Percentiles rank a stretch among this genome's conserved stretches.
These are phyloP conservation scores for Auricularia cornea DNA, from an alignment of 768 basidiomycete species.

Conservation along the genomic window DNA sequence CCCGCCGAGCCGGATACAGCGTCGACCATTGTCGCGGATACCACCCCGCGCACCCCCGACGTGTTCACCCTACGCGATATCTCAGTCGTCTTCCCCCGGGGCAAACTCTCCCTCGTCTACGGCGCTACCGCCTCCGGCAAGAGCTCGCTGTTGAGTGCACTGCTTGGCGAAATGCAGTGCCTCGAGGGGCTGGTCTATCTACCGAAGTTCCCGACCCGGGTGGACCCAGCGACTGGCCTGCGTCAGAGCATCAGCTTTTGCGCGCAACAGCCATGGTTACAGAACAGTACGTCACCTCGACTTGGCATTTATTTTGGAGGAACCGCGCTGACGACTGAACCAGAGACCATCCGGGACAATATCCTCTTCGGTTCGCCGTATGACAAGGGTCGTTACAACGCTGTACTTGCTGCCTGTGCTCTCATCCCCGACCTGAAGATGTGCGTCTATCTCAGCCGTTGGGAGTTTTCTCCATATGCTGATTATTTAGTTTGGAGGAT, in stretches of 20 bases:
- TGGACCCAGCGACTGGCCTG: conserved; percentile 25
- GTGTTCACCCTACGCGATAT: conserved; percentile 50
- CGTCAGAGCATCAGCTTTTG: conserved; percentile 54
- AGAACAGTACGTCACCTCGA: conserved; percentile 30
- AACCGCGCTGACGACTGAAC: conserved; percentile 25
- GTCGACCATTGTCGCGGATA: neutral
- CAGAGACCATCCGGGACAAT: conserved; percentile 75
- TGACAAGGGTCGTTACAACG: conserved; percentile 54
- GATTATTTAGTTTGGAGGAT: conserved; percentile 46
- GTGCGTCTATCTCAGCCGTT: too few species aligned
- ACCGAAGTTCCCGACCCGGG: conserved; percentile 17
- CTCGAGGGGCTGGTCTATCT: neutral
- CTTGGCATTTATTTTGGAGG: neutral
- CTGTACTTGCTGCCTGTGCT: conserved; percentile 68
- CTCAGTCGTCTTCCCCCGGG: conserved; percentile 47
- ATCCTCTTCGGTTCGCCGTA: conserved; percentile 54
- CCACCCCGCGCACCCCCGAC: conserved; percentile 19
- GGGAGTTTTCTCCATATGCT: too few species aligned
- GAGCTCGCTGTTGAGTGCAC: conserved; percentile 8
- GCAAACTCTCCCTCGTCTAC: conserved; percentile 49
- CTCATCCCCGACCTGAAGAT: conserved; percentile 62
- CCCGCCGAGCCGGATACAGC: neutral
- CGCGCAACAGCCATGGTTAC: conserved; percentile 65
- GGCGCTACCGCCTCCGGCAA: conserved; percentile 66
- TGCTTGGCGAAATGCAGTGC: conserved; percentile 20